Conservation (phyloP, 1,139 yeast species). For the Zygoascus sp. region DNA sequence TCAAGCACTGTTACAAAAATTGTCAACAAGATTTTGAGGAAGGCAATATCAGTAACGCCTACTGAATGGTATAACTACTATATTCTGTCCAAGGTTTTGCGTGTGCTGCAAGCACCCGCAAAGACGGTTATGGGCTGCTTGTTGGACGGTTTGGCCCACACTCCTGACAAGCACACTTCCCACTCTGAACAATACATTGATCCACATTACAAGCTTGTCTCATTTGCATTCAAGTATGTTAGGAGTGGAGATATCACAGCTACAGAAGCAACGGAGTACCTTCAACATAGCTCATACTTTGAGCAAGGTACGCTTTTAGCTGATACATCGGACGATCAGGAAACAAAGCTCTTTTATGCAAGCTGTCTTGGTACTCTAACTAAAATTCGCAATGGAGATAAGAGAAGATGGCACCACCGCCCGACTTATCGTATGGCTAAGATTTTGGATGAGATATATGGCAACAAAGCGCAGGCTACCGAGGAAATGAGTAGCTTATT, state of each 20-base stretch:
- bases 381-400: constrained; percentile 54
- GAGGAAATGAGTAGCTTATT: constrained; percentile 62
- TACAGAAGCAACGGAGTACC: constrained; percentile 38
- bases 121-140: constrained; percentile 26
- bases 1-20: constrained; percentile 12
- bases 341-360: constrained; percentile 24
- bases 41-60: constrained; percentile 35
- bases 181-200: constrained; percentile 56
- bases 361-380: constrained; percentile 38
- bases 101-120: constrained; percentile 38
- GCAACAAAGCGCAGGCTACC: constrained; percentile 51
- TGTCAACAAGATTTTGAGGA: constrained; percentile 20
- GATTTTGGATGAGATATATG: constrained; percentile 52
- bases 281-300: constrained; percentile 33
- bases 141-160: constrained; percentile 31
- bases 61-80: constrained; percentile 62
- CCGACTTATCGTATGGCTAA: constrained; percentile 73
- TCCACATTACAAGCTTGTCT: constrained; percentile 65
- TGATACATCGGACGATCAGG: constrained; percentile 17
- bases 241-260: constrained; percentile 36
- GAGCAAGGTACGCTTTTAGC: constrained; percentile 20
- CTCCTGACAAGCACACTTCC: constrained; percentile 38
- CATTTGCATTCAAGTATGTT: constrained; percentile 56
- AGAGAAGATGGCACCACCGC: constrained; percentile 88
- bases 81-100: constrained; percentile 56